Percentiles rank a stretch among this genome's conserved stretches.
These are phyloP conservation scores for Garcia nutans DNA, from an alignment of 345 rosid species.

Conservation along the genomic window DNA sequence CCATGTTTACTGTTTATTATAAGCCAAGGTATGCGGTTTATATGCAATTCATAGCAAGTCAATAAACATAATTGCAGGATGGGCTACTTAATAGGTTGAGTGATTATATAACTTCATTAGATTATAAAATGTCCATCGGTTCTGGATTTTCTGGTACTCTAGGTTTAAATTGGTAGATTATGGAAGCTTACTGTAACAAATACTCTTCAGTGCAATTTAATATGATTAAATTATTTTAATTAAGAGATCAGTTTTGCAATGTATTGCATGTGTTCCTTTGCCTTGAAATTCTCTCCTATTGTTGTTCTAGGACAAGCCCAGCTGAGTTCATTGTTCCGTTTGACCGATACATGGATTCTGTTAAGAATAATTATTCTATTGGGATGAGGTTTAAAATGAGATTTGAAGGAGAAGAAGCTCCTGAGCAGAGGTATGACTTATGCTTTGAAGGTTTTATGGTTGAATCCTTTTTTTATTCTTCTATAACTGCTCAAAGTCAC, in stretches of 20 bases:
- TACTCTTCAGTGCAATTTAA: not conserved
- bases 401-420: constrained; percentile 59
- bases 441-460: not conserved
- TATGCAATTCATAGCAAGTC: not conserved
- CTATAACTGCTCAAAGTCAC: too few relatives aligned
- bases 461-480: not conserved
- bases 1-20: constrained; percentile 57
- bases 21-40: constrained; percentile 48
- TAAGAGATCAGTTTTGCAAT: not conserved
- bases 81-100: not conserved
- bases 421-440: constrained; percentile 48
- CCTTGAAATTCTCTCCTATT: not conserved
- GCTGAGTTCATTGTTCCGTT: constrained; percentile 49
- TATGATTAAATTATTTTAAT: too few relatives aligned
- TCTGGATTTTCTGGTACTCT: not conserved
- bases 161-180: not conserved
- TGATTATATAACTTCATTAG: not conserved
- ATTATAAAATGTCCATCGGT: not conserved
- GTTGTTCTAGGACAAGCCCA: constrained; percentile 45
- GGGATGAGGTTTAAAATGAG: constrained; percentile 66
- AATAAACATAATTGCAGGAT: not conserved
- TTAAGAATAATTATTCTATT: constrained; percentile 38
- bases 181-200: too few relatives aligned
- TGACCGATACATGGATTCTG: constrained; percentile 46
- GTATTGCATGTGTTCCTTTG: not conserved